Evolutionary conservation across 2,329 filamentous ascomycete species (phyloP), one percentile per base, ranked within the genome.

Genomic region (Exophiala spinifera): DNA sequence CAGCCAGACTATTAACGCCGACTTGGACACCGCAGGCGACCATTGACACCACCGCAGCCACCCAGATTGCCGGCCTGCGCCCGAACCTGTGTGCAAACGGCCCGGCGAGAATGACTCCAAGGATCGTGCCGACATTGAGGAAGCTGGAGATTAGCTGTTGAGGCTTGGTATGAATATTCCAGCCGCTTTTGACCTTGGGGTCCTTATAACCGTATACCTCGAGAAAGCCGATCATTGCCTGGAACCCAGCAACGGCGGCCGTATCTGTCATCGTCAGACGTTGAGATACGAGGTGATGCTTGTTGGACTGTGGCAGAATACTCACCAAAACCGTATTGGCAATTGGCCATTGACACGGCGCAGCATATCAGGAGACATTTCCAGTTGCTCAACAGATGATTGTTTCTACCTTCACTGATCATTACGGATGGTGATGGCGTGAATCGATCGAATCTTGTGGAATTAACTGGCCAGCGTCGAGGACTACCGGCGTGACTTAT

Each of bases 171-270:
- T 40, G 37, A 20, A 54, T 49, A n/a, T 42, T 49, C 17, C 64
- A 68, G 39, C 65, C 61, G 15, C 28, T 31, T 11, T 31, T 64
- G 51, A 5, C 49, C 46, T 19, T 37, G 14, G 74, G 68, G 51
- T 77, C 72, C 15, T 68, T 64, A 50, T 79, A 75, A 2, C 78
- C 77, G 61, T 78, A 80, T 0, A 80, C 76, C 49, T 69, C 66
- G 4, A 78, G 61, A 48, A 79, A 80, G 0, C 77, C 77, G 0
- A 76, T 76, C 76, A 79, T 78, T 1, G 76, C 75, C 60, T 78
- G 74, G 3, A 77, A 63, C 3, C 71, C 73, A 7, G 72, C 73
- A 0, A 79, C 67, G 7, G 72, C 71, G 2, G 74, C 71, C 6
- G 70, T 74, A 63, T 79, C 28, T 31, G 11, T 31, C 8, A 11